Evolutionary conservation across 345 rosid species (phyloP), one percentile per base, ranked within the genome.

Genomic region (Geranium rotundifolium): DNA sequence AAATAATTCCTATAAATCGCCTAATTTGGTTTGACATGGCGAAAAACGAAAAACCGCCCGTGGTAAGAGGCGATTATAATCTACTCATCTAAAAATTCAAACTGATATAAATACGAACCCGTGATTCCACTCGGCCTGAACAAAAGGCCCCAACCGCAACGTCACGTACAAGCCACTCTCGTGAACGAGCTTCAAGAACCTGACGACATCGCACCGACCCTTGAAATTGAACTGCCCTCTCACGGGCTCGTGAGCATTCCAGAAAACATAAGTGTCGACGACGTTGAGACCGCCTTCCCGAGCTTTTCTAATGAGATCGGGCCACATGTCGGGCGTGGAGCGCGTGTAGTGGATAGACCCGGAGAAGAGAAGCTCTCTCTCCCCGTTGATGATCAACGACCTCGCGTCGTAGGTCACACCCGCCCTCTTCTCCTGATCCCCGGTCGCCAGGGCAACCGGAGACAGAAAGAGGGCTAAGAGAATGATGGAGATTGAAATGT

Each of bases 61-160:
- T n/a, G n/a, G n/a, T n/a, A n/a, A n/a, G n/a, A n/a, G n/a, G n/a
- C n/a, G n/a, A n/a, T n/a, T n/a, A n/a, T n/a, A n/a, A n/a, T n/a
- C 7, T 17, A 39, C 19, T 16, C 7, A 7, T 30, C 0, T 19
- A 7, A 37, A 12, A 58, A 1, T 34, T 23, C 2, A 23, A 23
- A 23, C 27, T 23, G 27, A 23, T 23, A 23, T 23, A 23, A 23
- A 23, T 23, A 34, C 64, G 17, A 75, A 77, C 86, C 86, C 84
- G 17, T 67, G 72, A 60, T 74, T 82, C 84, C 84, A 82, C 65
- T 82, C 87, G 20, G 84, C 87, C 62, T 82, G 75, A 66, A 80
- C 69, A 70, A 78, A 82, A 0, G 87, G 87, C 19, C 87, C 87
- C 20, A 80, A 73, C 62, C 84, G 73, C 41, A 82, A 70, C 30